Evolutionary conservation across 2,329 filamentous ascomycete species (phyloP).

Genomic region (Claviceps humidiphila): DNA sequence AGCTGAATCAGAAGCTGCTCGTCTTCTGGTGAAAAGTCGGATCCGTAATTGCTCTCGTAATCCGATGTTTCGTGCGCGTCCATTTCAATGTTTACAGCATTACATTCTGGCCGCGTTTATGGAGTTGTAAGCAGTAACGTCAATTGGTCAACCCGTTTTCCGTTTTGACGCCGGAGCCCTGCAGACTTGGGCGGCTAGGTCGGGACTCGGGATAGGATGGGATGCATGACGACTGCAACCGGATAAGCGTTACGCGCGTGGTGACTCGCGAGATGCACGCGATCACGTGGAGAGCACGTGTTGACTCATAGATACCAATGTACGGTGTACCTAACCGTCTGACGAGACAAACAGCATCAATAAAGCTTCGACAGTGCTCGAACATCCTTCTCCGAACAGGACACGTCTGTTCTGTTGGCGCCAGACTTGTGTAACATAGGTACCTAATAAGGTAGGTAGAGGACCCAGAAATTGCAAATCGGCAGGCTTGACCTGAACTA

Average conservation of each 20-base stretch:
- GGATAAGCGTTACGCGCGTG: background rate
- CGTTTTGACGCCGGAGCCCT: background rate
- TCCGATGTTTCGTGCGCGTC: slow-evolving; percentile 1
- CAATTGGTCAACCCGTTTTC: background rate
- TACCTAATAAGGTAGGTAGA: too few relatives aligned
- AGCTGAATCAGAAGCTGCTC: slow-evolving; percentile 27
- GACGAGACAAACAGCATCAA: too few relatives aligned
- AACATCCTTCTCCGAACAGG: too few relatives aligned
- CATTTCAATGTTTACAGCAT: slow-evolving; percentile 1
- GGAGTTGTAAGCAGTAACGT: too few relatives aligned
- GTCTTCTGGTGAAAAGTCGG: slow-evolving; percentile 33
- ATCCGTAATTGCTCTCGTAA: slow-evolving; percentile 30
- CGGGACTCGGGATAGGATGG: background rate
- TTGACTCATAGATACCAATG: too few relatives aligned
- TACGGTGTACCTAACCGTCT: too few relatives aligned
- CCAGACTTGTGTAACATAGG: too few relatives aligned
- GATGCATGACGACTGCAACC: background rate
- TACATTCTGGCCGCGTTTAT: background rate
- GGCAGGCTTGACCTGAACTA: too few relatives aligned
- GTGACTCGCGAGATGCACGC: background rate
- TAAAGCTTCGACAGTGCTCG: too few relatives aligned
- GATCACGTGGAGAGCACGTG: background rate
- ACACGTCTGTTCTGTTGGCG: too few relatives aligned
- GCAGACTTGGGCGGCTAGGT: background rate
- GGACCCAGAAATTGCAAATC: too few relatives aligned